Conservation (phyloP, 805 yeast species). For the Vanderwaltozyma verrucispora region DNA sequence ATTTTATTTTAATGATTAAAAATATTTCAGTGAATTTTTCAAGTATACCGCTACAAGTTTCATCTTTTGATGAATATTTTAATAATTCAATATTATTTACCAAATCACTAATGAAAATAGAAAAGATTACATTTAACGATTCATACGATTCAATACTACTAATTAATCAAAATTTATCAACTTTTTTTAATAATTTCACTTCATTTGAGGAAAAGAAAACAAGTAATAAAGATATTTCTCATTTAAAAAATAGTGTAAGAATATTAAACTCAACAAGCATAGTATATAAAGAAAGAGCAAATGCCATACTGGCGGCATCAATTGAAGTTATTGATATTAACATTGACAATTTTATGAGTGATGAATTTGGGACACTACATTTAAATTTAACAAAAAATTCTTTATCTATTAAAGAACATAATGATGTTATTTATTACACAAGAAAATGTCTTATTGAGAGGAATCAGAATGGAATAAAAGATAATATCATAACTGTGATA, state of each 20-base stretch:
- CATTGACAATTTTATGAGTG: constrained; percentile 6
- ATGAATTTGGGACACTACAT: constrained; percentile 14
- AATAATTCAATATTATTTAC: constrained; percentile 1
- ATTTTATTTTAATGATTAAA: too few species aligned
- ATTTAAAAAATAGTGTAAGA: constrained; percentile 15
- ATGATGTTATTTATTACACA: constrained; percentile 2
- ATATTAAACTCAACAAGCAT: constrained; percentile 19
- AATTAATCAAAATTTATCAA: neutral
- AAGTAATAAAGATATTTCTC: neutral
- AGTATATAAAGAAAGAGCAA: constrained; percentile 11
- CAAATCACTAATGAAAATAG: neutral
- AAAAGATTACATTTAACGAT: neutral
- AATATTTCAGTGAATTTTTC: neutral
- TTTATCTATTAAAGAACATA: constrained; percentile 8
- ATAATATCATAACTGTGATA: constrained; percentile 23
- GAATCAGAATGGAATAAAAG: neutral
- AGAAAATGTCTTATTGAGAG: constrained; percentile 9
- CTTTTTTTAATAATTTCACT: neutral
- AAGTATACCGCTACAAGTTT: neutral
- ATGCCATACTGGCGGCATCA: constrained; percentile 10
- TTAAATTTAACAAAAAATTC: constrained; percentile 5
- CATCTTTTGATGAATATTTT: neutral
- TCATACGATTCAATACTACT: neutral
- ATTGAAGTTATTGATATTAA: constrained; percentile 7
- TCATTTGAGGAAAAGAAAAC: neutral